Base-by-base conservation (phyloP, 179 eudicot genomes). In the Camellia oleifera region DNA sequence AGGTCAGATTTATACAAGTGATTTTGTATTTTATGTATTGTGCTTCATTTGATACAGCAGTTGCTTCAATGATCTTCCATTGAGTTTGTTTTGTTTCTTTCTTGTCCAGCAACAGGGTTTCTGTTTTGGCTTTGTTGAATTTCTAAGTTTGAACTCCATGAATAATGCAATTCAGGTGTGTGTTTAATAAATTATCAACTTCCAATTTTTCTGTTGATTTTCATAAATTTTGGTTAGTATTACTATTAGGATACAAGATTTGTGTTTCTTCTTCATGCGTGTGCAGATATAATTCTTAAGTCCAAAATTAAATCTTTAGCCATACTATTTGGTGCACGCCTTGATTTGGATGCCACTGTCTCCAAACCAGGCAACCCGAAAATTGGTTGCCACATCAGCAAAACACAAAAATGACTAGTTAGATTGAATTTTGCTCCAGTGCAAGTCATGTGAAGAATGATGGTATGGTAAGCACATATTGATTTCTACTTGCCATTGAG, bases 81-180 rank as follows among this genome's bases (percentile, higher is more conserved):
- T 66, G 26, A 40, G 26, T 14, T 58, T 56, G 12, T 44, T 61
- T 61, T 20, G 61, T 13, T 67, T 62, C 56, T 65, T 11, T 79
- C 61, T 32, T 46, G 20, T 67, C 13, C 82, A 84, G 81, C 83
- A 78, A 74, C 87, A 87, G 91, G 92, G 88, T 60, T 89, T 86
- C 84, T 87, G 90, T 84, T 93, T 92, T 84, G 96, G 96, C 10
- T 92, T 94, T 81, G 92, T 94, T 48, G 98, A 94, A 85, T 94
- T 83, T 79, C 87, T 83, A 77, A 90, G 88, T 48, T 75, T 82
- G 17, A 81, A 61, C 71, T 89, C 91, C 67, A 87, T 90, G 88
- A 83, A 85, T 76, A 82, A 82, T 71, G 98, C 98, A 74, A 73
- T 94, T 52, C 83, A 92, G 84, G 98, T 93, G 81, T 45, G 80